Conservation (phyloP, 805 yeast species). For the Yamadazyma laniorum region DNA sequence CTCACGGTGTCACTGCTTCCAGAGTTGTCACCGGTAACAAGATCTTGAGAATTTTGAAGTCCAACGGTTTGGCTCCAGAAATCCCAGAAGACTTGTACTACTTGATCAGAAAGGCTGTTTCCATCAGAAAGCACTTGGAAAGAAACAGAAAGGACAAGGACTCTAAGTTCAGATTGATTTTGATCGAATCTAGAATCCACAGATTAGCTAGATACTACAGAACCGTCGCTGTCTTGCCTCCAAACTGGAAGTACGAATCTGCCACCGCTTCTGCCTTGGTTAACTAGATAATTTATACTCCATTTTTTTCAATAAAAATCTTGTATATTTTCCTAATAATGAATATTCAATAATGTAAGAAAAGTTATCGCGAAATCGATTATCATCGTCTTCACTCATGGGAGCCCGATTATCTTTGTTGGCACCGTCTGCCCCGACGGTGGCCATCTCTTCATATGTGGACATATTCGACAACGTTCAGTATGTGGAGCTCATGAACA, state of each 20-base stretch:
- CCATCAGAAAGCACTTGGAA: slow-evolving; percentile 99
- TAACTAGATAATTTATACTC: slow-evolving; percentile 55
- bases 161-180: slow-evolving; percentile 99
- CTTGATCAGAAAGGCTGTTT: slow-evolving; percentile 98
- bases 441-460: slow-evolving; percentile 86
- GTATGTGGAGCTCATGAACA: slow-evolving; percentile 71
- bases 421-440: slow-evolving; percentile 89
- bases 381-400: too few relatives aligned
- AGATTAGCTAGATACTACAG: slow-evolving; percentile 99
- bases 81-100: slow-evolving; percentile 99
- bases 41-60: slow-evolving; percentile 97
- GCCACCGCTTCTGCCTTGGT: slow-evolving; percentile 99
- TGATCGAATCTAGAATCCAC: slow-evolving; percentile 99
- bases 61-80: slow-evolving; percentile 99
- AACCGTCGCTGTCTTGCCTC: slow-evolving; percentile 98
- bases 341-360: background rate
- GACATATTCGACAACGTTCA: slow-evolving; percentile 75
- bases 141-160: slow-evolving; percentile 99
- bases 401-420: slow-evolving; percentile 83
- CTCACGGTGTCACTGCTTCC: slow-evolving; percentile 99
- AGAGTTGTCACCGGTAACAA: slow-evolving; percentile 98
- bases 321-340: slow-evolving; percentile 10
- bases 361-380: background rate
- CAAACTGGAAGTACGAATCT: slow-evolving; percentile 99
- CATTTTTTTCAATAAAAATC: slow-evolving; percentile 4